Conservation (phyloP, 345 rosid species). For the Eucalyptus cloeziana region DNA sequence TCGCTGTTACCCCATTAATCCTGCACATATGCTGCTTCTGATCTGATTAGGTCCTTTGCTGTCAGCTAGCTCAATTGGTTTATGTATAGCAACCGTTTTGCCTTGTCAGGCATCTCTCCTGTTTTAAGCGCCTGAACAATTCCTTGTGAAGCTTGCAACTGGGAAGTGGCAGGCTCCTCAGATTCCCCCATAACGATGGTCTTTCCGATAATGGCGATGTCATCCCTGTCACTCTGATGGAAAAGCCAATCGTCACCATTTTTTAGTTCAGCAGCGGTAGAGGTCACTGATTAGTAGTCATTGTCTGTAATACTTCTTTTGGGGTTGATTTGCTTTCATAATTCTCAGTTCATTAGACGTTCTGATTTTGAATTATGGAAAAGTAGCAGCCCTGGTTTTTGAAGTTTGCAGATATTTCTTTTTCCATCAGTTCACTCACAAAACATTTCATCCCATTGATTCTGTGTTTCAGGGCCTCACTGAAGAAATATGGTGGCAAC, state of each 20-base stretch:
- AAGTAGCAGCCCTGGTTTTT: constrained; percentile 62
- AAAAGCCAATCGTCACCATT: constrained; percentile 16
- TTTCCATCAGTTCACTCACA: constrained; percentile 31
- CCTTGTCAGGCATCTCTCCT: constrained; percentile 12
- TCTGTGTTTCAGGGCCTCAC: constrained; percentile 28
- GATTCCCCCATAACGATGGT: constrained; percentile 53
- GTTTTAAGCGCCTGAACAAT: constrained; percentile 11
- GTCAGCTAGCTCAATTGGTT: constrained; percentile 11
- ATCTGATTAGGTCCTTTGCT: background rate
- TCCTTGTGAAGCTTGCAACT: constrained; percentile 15
- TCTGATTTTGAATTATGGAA: constrained; percentile 66
- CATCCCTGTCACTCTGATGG: constrained; percentile 36
- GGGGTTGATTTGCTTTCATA: constrained; percentile 17
- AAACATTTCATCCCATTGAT: constrained; percentile 15
- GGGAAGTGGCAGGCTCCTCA: constrained; percentile 32
- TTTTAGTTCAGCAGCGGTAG: background rate
- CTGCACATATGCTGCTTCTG: background rate
- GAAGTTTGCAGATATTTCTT: constrained; percentile 56
- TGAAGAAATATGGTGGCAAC: constrained; percentile 27
- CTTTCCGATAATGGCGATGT: constrained; percentile 53
- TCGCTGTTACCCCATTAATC: constrained; percentile 14
- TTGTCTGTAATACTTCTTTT: constrained; percentile 13
- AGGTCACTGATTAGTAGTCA: constrained; percentile 5
- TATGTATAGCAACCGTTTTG: constrained; percentile 3
- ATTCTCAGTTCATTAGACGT: constrained; percentile 18